phyloP scores from a whole-genome alignment of 768 basidiomycete species.

The Guyanaporus albipodus region DNA sequence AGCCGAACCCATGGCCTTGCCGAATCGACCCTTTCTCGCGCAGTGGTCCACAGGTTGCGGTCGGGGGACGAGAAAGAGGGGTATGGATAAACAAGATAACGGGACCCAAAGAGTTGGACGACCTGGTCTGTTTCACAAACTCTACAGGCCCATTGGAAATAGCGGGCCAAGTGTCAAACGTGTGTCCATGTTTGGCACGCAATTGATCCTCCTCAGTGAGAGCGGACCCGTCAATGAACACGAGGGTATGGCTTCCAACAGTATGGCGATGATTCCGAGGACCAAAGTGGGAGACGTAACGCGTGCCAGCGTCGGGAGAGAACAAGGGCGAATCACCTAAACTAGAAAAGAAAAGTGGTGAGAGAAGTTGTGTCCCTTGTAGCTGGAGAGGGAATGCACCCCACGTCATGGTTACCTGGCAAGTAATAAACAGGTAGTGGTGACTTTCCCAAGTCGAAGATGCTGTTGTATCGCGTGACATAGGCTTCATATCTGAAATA shows the following conservation, averaged over 20 bases:
- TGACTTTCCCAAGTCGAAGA: slow-evolving; percentile 51
- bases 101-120: slow-evolving; percentile 36
- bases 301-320: slow-evolving; percentile 42
- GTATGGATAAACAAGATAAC: slow-evolving; percentile 83
- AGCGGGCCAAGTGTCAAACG: slow-evolving; percentile 46
- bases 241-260: slow-evolving; percentile 67
- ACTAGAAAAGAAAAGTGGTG: slow-evolving; percentile 12
- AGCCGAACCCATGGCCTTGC: slow-evolving; percentile 72
- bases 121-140: slow-evolving; percentile 44
- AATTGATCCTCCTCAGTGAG: slow-evolving; percentile 70
- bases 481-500: slow-evolving; percentile 68
- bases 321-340: slow-evolving; percentile 29
- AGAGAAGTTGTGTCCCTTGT: not conserved
- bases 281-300: slow-evolving; percentile 78
- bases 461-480: slow-evolving; percentile 59
- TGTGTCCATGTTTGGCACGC: slow-evolving; percentile 39
- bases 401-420: slow-evolving; percentile 90
- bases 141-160: slow-evolving; percentile 49
- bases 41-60: slow-evolving; percentile 67
- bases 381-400: slow-evolving; percentile 39
- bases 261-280: slow-evolving; percentile 58
- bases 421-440: slow-evolving; percentile 61
- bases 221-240: slow-evolving; percentile 70
- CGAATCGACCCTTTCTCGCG: slow-evolving; percentile 74
- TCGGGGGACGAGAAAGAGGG: slow-evolving; percentile 73